Evolutionary conservation across 2,329 filamentous ascomycete genomes (phyloP).

Genomic region (Pseudopyrenochaeta lycopersici): DNA sequence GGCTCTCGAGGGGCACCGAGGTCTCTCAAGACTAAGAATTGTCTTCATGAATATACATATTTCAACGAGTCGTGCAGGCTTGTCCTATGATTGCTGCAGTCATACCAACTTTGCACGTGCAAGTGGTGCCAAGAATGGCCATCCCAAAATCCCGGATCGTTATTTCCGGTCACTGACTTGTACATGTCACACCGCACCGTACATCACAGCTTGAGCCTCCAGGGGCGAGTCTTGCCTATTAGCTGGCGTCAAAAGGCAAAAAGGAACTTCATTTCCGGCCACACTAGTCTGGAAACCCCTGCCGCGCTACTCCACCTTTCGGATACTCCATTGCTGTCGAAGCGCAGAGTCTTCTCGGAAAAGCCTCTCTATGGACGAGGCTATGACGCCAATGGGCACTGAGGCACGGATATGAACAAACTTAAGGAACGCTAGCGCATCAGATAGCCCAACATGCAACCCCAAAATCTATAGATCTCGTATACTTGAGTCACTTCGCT

Average conservation of each 20-base stretch:
- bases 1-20: conserved; percentile 6
- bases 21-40: conserved; percentile 2
- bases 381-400: conserved; percentile 26
- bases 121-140: conserved; percentile 11
- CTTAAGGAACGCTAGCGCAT: conserved; percentile 16
- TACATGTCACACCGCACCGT: conserved; percentile 2
- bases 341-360: conserved; percentile 40
- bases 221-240: conserved; percentile 5
- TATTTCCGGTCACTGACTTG: conserved; percentile 11
- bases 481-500: conserved; percentile 12
- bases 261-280: neutral
- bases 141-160: neutral
- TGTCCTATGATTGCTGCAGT: neutral
- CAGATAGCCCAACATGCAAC: conserved; percentile 21
- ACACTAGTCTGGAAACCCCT: conserved; percentile 20
- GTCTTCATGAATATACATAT: conserved; percentile 13
- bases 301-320: conserved; percentile 31
- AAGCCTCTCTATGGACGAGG: conserved; percentile 28
- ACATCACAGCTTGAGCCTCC: neutral
- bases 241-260: neutral
- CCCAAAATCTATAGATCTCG: conserved; percentile 12
- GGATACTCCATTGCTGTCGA: conserved; percentile 27
- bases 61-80: conserved; percentile 17
- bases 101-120: conserved; percentile 15
- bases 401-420: conserved; percentile 22